A percentile compares a stretch with the other conserved stretches of the same genome.
These are phyloP conservation scores for Sphenostylis stenocarpa DNA, from an alignment of 306 rosid genomes.

Conservation along the genomic window DNA sequence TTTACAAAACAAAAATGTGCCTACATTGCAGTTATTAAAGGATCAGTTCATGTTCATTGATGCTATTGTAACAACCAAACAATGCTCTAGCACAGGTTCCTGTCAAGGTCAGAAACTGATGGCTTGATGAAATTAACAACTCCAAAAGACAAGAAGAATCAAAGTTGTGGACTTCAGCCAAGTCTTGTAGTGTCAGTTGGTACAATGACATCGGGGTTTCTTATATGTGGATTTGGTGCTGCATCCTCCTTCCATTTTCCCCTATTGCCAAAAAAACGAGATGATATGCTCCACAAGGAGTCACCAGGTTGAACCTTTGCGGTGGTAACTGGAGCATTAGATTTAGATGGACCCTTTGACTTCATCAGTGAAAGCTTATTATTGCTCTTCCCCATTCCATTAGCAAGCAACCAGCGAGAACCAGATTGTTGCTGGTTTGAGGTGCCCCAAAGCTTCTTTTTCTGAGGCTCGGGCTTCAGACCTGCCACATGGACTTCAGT, in stretches of 20 bases:
- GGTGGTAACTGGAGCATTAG: constrained; percentile 48
- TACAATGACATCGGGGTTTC: constrained; percentile 76
- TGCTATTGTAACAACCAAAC: background rate
- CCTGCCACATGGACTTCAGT: constrained; percentile 89
- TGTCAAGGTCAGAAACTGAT: background rate
- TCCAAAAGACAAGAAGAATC: background rate
- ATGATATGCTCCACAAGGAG: constrained; percentile 82
- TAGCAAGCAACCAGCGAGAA: constrained; percentile 91
- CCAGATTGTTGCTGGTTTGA: constrained; percentile 77
- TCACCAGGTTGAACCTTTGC: constrained; percentile 76
- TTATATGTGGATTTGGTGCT: constrained; percentile 54
- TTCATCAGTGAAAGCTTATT: constrained; percentile 62
- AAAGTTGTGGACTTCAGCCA: constrained; percentile 33
- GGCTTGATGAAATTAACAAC: constrained; percentile 1
- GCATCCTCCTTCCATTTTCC: constrained; percentile 66
- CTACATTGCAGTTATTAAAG: constrained; percentile 18
- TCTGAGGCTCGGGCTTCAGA: constrained; percentile 45
- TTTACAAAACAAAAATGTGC: constrained; percentile 29
- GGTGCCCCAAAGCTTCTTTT: constrained; percentile 77
- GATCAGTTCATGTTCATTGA: background rate
- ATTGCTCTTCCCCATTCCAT: constrained; percentile 80
- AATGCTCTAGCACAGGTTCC: background rate
- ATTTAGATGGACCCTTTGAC: constrained; percentile 60
- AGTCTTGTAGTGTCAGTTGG: constrained; percentile 57
- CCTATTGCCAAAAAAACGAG: constrained; percentile 56